phyloP scores from a whole-genome alignment of 768 basidiomycete species.

The Suillus cothurnatus region DNA sequence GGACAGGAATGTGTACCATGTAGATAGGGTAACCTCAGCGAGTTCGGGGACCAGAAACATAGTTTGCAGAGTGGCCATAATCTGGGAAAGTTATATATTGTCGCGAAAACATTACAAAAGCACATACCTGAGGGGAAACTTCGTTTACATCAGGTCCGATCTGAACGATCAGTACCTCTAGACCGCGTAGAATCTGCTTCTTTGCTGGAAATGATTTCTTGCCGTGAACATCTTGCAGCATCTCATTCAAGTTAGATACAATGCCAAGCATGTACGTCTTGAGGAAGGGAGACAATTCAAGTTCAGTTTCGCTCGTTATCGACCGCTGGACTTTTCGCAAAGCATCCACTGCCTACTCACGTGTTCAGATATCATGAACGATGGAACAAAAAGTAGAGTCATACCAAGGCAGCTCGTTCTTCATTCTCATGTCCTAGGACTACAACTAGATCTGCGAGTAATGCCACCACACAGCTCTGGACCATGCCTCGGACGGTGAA shows the following conservation, averaged over 20 bases:
- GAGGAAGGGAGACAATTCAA: slow-evolving; percentile 60
- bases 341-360: slow-evolving; percentile 46
- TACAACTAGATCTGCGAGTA: slow-evolving; percentile 77
- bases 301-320: slow-evolving; percentile 25
- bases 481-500: slow-evolving; percentile 54
- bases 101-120: background rate
- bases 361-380: slow-evolving; percentile 28
- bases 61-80: slow-evolving; percentile 95
- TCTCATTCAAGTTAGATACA: slow-evolving; percentile 82
- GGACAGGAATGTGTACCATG: slow-evolving; percentile 78
- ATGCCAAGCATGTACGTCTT: slow-evolving; percentile 82
- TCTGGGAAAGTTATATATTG: slow-evolving; percentile 46
- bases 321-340: slow-evolving; percentile 46
- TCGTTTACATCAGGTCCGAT: slow-evolving; percentile 73
- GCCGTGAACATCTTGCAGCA: slow-evolving; percentile 81
- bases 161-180: slow-evolving; percentile 69
- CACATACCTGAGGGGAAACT: slow-evolving; percentile 83
- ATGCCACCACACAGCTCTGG: slow-evolving; percentile 63
- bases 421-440: slow-evolving; percentile 72
- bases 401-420: slow-evolving; percentile 46
- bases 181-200: slow-evolving; percentile 74
- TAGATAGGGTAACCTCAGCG: slow-evolving; percentile 74
- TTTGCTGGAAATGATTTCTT: slow-evolving; percentile 75
- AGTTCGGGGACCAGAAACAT: slow-evolving; percentile 77
- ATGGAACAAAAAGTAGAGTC: slow-evolving; percentile 17